Evolutionary conservation across 2,329 filamentous ascomycete genomes (phyloP), one percentile per base, ranked within the genome.

Genomic region (Alternaria gansuensis): DNA sequence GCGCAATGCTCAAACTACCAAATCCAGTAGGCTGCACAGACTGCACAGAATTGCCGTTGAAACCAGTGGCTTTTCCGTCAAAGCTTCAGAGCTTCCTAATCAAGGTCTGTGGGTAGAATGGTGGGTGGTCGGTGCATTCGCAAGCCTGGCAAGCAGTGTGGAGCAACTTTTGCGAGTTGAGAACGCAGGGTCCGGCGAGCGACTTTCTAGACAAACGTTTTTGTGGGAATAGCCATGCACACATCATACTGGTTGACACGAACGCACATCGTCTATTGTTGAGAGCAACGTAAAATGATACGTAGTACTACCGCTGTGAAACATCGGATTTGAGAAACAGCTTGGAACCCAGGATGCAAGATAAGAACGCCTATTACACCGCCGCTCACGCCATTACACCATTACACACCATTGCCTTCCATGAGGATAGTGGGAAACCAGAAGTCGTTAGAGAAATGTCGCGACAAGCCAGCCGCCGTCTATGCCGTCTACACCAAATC

Each of bases 21-120:
- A 67, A 62, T 62, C 57, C 36, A 68, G 72, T 61, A 75, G 58
- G 65, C 51, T 43, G 24, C 49, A 14, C 44, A 48, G 44, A 51
- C 51, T 43, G 24, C 49, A 14, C 44, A 48, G 29, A 51, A 49
- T 31, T 48, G 43, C 55, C 54, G 67, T 76, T 37, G 72, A 74
- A 68, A 37, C 57, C 71, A 54, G 72, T 60, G 52, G 59, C 49
- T 65, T 66, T 62, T 54, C 54, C 50, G 73, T 75, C 72, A 67
- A 69, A 75, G 73, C 71, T 71, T 75, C 55, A 60, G 63, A 74
- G 71, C 72, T 76, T 55, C 73, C 73, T 72, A 73, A 70, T 72
- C 62, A 63, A 70, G 66, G 31, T 51, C 39, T 55, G 56, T 59
- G 44, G 51, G 40, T 54, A 45, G 37, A 17, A 37, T 54, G 41